Conservation (phyloP, 2,329 filamentous ascomycete genomes). For the Chaetothyriales sp. region DNA sequence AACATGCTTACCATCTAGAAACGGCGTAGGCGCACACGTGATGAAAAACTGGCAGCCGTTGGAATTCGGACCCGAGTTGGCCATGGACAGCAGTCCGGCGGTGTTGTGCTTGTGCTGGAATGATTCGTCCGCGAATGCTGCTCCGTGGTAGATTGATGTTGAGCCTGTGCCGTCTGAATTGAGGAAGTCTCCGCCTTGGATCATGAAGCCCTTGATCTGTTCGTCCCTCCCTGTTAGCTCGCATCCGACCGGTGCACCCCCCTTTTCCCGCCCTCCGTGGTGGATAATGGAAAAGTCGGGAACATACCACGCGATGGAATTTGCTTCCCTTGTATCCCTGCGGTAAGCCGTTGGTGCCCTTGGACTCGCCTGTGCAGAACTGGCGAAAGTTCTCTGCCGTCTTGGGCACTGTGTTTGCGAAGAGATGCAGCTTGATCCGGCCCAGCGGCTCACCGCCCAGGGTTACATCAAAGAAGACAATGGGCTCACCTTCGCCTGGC, state of each 20-base stretch:
- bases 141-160: constrained; percentile 71
- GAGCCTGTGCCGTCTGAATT: constrained; percentile 86
- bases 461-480: constrained; percentile 36
- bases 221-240: neutral
- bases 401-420: constrained; percentile 65
- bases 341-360: constrained; percentile 58
- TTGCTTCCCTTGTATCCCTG: constrained; percentile 91
- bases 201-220: constrained; percentile 92
- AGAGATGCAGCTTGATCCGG: constrained; percentile 80
- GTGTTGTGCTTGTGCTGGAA: constrained; percentile 65
- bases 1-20: constrained; percentile 84
- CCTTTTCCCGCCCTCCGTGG: too few species aligned
- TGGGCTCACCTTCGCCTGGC: constrained; percentile 22
- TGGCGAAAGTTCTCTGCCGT: constrained; percentile 96
- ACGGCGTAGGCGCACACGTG: constrained; percentile 72
- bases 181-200: constrained; percentile 90
- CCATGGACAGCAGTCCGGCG: constrained; percentile 80
- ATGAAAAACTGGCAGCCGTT: constrained; percentile 98
- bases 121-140: constrained; percentile 80
- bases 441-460: constrained; percentile 44
- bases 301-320: constrained; percentile 77
- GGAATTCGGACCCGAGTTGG: constrained; percentile 83
- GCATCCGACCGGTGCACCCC: neutral
- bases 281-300: neutral
- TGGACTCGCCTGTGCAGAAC: constrained; percentile 88